Evolutionary conservation across 2,329 filamentous ascomycete genomes (phyloP).

Genomic region (Escovopsis weberi): DNA sequence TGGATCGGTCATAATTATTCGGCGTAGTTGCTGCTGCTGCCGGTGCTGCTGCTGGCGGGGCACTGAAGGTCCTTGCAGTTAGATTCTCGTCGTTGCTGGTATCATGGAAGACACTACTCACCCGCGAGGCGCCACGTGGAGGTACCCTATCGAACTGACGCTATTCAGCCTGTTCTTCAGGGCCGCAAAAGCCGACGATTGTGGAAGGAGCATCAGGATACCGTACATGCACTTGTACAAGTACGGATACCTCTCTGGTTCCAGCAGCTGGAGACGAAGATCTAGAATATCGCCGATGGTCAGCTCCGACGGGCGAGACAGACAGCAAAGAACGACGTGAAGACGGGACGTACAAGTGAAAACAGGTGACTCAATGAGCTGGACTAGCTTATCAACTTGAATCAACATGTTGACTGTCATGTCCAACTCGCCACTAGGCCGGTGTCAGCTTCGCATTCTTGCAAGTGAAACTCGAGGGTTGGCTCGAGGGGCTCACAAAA

Average conservation of each 20-base stretch:
- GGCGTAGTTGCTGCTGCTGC: conserved; percentile 29
- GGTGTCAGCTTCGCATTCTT: conserved; percentile 2
- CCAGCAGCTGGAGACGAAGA: conserved; percentile 82
- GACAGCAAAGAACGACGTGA: neutral
- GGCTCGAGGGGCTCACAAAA: conserved; percentile 50
- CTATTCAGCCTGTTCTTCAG: conserved; percentile 94
- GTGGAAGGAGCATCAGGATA: conserved; percentile 92
- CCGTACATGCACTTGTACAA: conserved; percentile 97
- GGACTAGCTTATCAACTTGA: conserved; percentile 95
- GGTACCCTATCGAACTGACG: conserved; percentile 89
- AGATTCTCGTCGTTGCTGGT: too few relatives aligned
- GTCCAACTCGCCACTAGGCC: conserved; percentile 73
- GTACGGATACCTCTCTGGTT: conserved; percentile 88
- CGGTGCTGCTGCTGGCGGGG: too few relatives aligned
- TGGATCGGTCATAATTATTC: conserved; percentile 51
- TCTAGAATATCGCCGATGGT: conserved; percentile 35
- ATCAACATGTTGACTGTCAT: conserved; percentile 99
- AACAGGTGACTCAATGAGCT: conserved; percentile 89
- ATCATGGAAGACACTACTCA: conserved; percentile 32
- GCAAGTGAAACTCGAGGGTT: too few relatives aligned
- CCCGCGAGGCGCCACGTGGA: conserved; percentile 69
- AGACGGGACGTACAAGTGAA: conserved; percentile 63
- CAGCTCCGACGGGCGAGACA: neutral
- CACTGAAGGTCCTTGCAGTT: too few relatives aligned
- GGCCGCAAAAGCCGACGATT: conserved; percentile 92